Conservation (phyloP, 176 grass and related monocot genomes). For the Leersia perrieri region DNA sequence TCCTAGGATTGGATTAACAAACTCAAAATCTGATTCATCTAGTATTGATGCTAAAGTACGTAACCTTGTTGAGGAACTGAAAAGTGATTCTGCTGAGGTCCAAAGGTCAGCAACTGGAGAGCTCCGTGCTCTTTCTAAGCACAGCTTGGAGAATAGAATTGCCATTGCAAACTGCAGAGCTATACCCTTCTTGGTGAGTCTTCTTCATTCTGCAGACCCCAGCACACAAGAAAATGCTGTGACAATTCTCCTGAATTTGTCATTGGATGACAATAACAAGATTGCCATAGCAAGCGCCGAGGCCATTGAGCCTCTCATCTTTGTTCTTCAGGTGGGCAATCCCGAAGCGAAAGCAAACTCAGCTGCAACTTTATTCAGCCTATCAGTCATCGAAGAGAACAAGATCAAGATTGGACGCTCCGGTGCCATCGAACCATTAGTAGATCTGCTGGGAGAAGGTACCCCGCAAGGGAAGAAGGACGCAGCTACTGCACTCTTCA, state of each 20-base stretch:
- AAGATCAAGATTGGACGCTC: slow-evolving; percentile 76
- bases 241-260: slow-evolving; percentile 74
- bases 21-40: slow-evolving; percentile 49
- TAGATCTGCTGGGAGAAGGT: slow-evolving; percentile 64
- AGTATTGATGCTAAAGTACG: slow-evolving; percentile 46
- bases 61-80: slow-evolving; percentile 59
- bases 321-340: slow-evolving; percentile 66
- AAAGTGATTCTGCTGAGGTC: slow-evolving; percentile 48
- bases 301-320: slow-evolving; percentile 69
- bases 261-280: slow-evolving; percentile 83
- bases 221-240: slow-evolving; percentile 73
- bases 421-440: slow-evolving; percentile 63
- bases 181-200: slow-evolving; percentile 57
- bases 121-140: slow-evolving; percentile 61
- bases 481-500: slow-evolving; percentile 78
- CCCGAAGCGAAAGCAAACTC: slow-evolving; percentile 83
- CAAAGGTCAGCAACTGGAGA: slow-evolving; percentile 55
- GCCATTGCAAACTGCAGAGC: slow-evolving; percentile 58
- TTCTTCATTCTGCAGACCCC: slow-evolving; percentile 67
- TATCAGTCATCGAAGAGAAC: slow-evolving; percentile 76
- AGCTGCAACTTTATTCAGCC: slow-evolving; percentile 80
- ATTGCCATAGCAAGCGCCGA: slow-evolving; percentile 60
- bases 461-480: slow-evolving; percentile 82
- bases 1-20: slow-evolving; percentile 35
- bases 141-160: slow-evolving; percentile 71